Evolutionary conservation across 768 basidiomycete species (phyloP).

Genomic region (Calocybe gangraenosa): DNA sequence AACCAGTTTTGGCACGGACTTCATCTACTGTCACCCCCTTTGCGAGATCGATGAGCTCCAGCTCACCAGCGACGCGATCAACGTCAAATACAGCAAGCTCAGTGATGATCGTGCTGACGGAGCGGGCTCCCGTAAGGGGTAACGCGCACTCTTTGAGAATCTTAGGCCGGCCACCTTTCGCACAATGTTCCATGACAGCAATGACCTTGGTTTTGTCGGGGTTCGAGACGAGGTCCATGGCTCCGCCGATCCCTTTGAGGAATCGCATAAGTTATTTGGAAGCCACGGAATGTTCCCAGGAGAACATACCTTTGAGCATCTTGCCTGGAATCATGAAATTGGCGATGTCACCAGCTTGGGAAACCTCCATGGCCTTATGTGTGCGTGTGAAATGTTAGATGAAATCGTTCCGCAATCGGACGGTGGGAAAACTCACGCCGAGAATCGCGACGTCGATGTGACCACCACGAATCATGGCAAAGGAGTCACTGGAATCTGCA

Average conservation of each 20-base stretch:
- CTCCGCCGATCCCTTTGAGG: conserved; percentile 79
- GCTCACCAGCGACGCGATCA: conserved; percentile 65
- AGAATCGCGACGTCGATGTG: conserved; percentile 93
- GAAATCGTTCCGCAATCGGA: conserved; percentile 38
- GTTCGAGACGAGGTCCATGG: conserved; percentile 96
- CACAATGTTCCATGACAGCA: conserved; percentile 85
- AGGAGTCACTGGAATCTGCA: conserved; percentile 86
- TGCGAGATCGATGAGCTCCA: conserved; percentile 80
- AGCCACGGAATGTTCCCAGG: neutral
- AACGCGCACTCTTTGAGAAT: conserved; percentile 77
- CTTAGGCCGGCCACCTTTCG: conserved; percentile 88
- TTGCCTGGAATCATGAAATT: conserved; percentile 99
- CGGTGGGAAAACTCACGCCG: conserved; percentile 53
- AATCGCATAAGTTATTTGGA: neutral
- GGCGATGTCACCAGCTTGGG: conserved; percentile 87
- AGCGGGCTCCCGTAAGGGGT: conserved; percentile 83
- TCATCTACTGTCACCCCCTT: conserved; percentile 82
- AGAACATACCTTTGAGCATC: conserved; percentile 64
- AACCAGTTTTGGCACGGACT: conserved; percentile 82
- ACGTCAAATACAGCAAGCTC: conserved; percentile 91
- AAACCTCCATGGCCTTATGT: conserved; percentile 88
- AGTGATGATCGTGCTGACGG: conserved; percentile 90
- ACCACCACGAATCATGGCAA: conserved; percentile 97
- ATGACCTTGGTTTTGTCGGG: conserved; percentile 94
- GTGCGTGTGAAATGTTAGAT: conserved; percentile 30